Evolutionary conservation across 257 asterid species (phyloP), one percentile per base, ranked within the genome.

Genomic region (Gentiana dahurica): DNA sequence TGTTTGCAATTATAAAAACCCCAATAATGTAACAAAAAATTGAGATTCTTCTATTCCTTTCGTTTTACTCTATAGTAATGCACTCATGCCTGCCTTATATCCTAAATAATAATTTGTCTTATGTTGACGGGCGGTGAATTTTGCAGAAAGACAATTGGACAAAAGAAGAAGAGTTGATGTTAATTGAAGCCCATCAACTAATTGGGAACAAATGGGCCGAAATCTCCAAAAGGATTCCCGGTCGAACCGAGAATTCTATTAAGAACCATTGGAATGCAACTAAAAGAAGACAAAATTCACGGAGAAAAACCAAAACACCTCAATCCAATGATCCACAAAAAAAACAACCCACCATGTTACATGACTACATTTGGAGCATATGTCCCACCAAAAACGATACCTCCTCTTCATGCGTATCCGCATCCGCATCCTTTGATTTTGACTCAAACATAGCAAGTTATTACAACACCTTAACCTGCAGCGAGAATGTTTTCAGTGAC

Each of bases 211-310:
- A 55, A 61, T 89, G 97, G 95, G 85, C 94, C 0, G 87, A 77
- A 59, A 89, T 89, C 15, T 89, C 95, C 0, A 86, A 78, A 43
- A 49, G 49, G 6, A 75, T 89, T 56, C 87, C 84, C 0, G 97
- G 87, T 13, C 71, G 97, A 64, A 81, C 89, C 33, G 95, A 89
- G 71, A 89, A 89, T 35, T 71, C 94, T 6, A 84, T 89, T 7
- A 89, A 89, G 65, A 89, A 89, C 49, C 97, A 86, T 24, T 89
- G 97, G 95, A 81, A 89, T 72, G 82, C 92, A 36, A 80, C 87
- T 4, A 77, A 72, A 38, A 76, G 94, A 51, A 86, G 75, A 61
- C 87, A 73, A 58, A 61, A 62, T 57, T 68, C 95, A 1, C 73
- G 66, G 63, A 78, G 72, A 51, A 78, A 69, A 55, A 59, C 63